A percentile compares a stretch with the other conserved stretches of the same genome.
Evolutionary conservation across 2,329 filamentous ascomycete genomes (phyloP).

Genomic region (Polytolypa hystricis): DNA sequence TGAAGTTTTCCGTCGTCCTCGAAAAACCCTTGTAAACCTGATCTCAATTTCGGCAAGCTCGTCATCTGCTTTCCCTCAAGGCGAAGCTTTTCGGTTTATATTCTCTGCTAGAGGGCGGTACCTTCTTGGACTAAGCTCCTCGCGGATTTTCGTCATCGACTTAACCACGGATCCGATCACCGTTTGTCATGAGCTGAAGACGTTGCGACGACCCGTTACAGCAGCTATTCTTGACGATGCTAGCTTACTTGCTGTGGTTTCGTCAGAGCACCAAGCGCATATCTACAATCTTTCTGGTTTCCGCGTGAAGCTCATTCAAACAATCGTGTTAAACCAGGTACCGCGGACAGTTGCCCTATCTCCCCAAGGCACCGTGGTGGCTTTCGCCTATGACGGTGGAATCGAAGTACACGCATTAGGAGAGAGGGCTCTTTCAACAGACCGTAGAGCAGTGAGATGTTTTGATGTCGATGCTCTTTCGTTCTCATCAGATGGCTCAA

Average conservation of each 20-base stretch:
- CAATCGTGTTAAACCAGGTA: slow-evolving; percentile 65
- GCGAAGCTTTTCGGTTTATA: slow-evolving; percentile 76
- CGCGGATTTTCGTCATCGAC: slow-evolving; percentile 69
- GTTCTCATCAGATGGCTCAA: slow-evolving; percentile 68
- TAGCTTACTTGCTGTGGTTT: slow-evolving; percentile 64
- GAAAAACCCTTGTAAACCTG: slow-evolving; percentile 61
- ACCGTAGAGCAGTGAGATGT: slow-evolving; percentile 67
- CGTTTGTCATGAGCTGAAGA: slow-evolving; percentile 69
- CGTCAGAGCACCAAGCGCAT: slow-evolving; percentile 73
- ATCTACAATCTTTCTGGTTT: slow-evolving; percentile 60
- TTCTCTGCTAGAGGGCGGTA: slow-evolving; percentile 65
- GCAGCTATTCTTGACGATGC: slow-evolving; percentile 73
- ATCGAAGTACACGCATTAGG: slow-evolving; percentile 75
- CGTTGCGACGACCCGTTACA: slow-evolving; percentile 61
- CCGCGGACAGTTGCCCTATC: slow-evolving; percentile 71
- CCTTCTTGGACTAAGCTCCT: slow-evolving; percentile 73
- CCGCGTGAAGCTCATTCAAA: slow-evolving; percentile 60
- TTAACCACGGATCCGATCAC: slow-evolving; percentile 47
- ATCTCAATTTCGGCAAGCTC: slow-evolving; percentile 77
- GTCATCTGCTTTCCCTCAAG: slow-evolving; percentile 65
- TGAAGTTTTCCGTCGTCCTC: slow-evolving; percentile 61
- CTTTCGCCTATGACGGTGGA: slow-evolving; percentile 75
- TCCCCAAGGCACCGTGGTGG: slow-evolving; percentile 69
- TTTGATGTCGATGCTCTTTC: slow-evolving; percentile 61
- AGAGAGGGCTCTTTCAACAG: slow-evolving; percentile 50